Evolutionary conservation across 257 asterid species (phyloP).

Genomic region (Jasminum sambac): DNA sequence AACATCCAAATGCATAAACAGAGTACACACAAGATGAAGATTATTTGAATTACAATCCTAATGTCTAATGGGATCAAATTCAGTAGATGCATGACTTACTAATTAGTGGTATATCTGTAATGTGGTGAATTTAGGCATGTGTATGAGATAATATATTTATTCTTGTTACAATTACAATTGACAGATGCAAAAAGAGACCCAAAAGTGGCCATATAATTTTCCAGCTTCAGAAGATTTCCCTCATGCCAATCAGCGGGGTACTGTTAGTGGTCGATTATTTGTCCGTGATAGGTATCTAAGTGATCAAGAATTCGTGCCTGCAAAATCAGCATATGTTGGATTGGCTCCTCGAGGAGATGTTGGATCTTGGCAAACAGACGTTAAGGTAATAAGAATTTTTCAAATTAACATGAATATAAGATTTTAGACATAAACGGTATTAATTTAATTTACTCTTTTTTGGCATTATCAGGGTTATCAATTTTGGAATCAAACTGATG

Average conservation of each 20-base stretch:
- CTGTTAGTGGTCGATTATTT: slow-evolving; percentile 55
- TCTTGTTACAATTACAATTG: no score
- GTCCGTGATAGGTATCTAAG: slow-evolving; percentile 52
- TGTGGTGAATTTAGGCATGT: no score
- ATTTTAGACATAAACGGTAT: neutral
- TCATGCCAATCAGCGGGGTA: slow-evolving; percentile 55
- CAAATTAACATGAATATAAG: neutral
- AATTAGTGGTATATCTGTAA: no score
- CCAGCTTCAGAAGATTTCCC: no score
- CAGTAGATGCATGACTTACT: no score
- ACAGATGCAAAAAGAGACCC: slow-evolving; percentile 47
- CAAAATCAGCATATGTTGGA: slow-evolving; percentile 62
- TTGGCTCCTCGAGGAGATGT: slow-evolving; percentile 70
- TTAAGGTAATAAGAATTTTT: slow-evolving; percentile 40
- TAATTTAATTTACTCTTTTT: neutral
- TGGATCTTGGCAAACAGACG: no score
- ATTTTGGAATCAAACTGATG: slow-evolving; percentile 58
- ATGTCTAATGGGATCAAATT: no score
- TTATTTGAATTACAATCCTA: slow-evolving; percentile 34
- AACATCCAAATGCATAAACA: neutral
- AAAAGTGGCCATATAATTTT: slow-evolving; percentile 82
- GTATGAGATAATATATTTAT: no score
- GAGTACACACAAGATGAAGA: slow-evolving; percentile 18
- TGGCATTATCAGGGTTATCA: slow-evolving; percentile 58
- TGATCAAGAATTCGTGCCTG: slow-evolving; percentile 25